phyloP scores from a whole-genome alignment of 73 alveolate genomes.

The Blepharisma japonicum region DNA sequence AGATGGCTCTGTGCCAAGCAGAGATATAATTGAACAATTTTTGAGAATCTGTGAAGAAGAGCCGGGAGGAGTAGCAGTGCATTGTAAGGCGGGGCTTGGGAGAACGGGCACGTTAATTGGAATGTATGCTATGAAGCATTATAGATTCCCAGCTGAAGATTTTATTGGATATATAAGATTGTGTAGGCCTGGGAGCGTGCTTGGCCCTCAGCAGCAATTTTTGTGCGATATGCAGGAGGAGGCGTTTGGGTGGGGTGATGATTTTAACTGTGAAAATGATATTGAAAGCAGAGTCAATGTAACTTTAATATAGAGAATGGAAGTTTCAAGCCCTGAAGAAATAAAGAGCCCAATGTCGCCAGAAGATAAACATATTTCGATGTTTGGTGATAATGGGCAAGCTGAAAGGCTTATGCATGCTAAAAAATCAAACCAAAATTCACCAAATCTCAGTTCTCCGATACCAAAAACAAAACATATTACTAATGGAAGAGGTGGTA shows the following conservation, averaged over 20 bases:
- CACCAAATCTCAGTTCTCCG: neutral
- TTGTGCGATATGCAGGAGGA: constrained; percentile 36
- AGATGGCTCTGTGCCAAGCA: constrained; percentile 94
- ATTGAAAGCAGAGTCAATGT: no score
- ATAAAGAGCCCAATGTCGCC: neutral
- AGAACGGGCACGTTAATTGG: constrained; percentile 95
- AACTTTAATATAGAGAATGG: no score
- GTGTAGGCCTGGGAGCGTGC: constrained; percentile 84
- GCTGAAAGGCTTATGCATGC: constrained; percentile 42
- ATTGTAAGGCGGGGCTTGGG: constrained; percentile 97
- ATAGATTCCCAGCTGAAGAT: constrained; percentile 81
- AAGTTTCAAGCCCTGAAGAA: neutral
- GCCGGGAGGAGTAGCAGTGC: constrained; percentile 90
- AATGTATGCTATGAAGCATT: constrained; percentile 78
- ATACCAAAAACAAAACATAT: no score
- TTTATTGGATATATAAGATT: constrained; percentile 80
- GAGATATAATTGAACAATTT: constrained; percentile 69
- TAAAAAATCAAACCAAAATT: constrained; percentile 10
- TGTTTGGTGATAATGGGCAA: constrained; percentile 39
- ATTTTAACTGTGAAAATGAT: neutral
- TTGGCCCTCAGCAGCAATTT: constrained; percentile 82
- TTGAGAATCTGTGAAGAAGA: constrained; percentile 78
- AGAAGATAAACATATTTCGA: constrained; percentile 23
- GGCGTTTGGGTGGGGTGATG: constrained; percentile 18
- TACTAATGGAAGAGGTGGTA: no score